Percentiles rank a stretch among this genome's conserved stretches.
Evolutionary conservation across 129 eudicot genomes (phyloP).

Genomic region (Lactuca sativa): DNA sequence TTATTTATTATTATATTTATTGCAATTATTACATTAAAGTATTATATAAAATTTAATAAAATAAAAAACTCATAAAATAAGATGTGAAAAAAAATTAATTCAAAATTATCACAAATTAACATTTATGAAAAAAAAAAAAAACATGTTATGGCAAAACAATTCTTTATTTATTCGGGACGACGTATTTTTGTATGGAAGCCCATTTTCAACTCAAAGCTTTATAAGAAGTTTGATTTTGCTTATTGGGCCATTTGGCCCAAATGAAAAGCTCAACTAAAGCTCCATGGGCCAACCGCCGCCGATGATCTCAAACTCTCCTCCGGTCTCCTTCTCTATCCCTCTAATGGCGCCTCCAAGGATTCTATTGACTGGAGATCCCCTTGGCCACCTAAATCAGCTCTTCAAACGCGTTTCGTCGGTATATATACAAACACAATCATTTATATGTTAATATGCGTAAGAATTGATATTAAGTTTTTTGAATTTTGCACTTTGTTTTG

Average conservation of each 20-base stretch:
- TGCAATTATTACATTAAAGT: too few species aligned
- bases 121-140: too few species aligned
- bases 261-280: neutral
- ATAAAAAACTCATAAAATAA: too few species aligned
- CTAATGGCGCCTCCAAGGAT: constrained; percentile 44
- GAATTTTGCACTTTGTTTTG: neutral
- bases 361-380: constrained; percentile 64
- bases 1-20: too few species aligned
- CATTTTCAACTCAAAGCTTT: neutral
- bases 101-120: too few species aligned
- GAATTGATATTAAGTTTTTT: neutral
- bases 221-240: neutral
- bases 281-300: constrained; percentile 9
- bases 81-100: too few species aligned
- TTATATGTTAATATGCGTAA: neutral
- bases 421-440: neutral
- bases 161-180: too few species aligned
- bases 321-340: constrained; percentile 44
- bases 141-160: too few species aligned
- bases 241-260: constrained; percentile 8
- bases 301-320: constrained; percentile 7
- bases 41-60: too few species aligned
- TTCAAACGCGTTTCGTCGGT: constrained; percentile 90
- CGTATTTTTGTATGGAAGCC: too few species aligned
- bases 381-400: constrained; percentile 81